Evolutionary conservation across 73 alveolate genomes (phyloP).

Genomic region (Paramecium biaurelia): DNA sequence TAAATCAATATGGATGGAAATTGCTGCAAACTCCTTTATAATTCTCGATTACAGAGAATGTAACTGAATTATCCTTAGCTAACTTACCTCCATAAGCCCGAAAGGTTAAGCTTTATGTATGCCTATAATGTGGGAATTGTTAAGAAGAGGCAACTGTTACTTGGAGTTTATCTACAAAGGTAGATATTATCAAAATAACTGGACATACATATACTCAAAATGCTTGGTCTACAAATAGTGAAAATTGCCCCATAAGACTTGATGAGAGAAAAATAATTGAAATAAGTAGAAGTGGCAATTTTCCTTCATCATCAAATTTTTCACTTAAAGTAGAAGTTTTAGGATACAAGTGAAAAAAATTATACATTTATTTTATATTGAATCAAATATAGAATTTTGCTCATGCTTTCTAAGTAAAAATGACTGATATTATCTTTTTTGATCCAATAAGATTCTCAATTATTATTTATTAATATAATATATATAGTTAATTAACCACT

Average conservation of each 20-base stretch:
- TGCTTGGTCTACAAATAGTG: not conserved
- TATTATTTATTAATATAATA: not conserved
- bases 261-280: not conserved
- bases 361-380: too few species aligned
- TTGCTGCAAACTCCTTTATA: not conserved
- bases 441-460: not conserved
- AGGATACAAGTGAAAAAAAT: not conserved
- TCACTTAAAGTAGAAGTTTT: not conserved
- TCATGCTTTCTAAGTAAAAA: too few species aligned
- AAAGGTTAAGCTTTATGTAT: not conserved
- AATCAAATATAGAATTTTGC: too few species aligned
- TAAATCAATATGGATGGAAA: not conserved
- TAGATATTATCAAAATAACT: not conserved
- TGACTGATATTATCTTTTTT: not conserved
- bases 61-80: not conserved
- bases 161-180: not conserved
- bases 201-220: not conserved
- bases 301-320: not conserved
- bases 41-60: not conserved
- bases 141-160: not conserved
- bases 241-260: not conserved
- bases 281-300: not conserved
- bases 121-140: not conserved
- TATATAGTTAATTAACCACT: not conserved
- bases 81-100: not conserved